A percentile compares a stretch with the other conserved stretches of the same genome.
Conservation (phyloP, 192 early-diverging fungal species). For the Coemansia sp. region DNA sequence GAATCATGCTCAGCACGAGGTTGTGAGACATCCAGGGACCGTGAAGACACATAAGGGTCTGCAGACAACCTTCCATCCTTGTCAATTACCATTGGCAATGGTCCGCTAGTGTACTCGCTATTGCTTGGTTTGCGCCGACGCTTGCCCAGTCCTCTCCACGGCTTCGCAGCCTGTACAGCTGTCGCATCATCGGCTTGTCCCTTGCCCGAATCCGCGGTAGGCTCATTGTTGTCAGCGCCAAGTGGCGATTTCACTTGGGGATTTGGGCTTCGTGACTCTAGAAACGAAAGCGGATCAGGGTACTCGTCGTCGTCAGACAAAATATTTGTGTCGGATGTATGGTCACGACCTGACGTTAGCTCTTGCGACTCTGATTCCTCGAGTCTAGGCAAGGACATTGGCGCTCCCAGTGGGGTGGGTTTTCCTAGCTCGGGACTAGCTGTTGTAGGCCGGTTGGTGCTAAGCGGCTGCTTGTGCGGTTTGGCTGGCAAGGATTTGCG, state of each 20-base stretch:
- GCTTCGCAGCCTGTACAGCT: background rate
- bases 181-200: background rate
- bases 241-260: conserved; percentile 7
- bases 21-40: background rate
- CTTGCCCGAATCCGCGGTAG: background rate
- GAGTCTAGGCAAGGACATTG: too few species aligned
- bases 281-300: conserved; percentile 10
- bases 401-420: background rate
- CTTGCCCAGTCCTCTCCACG: conserved; percentile 33
- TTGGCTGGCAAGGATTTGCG: too few species aligned
- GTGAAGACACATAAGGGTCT: background rate
- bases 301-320: conserved; percentile 10
- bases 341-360: background rate
- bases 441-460: background rate
- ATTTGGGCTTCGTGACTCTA: conserved; percentile 8
- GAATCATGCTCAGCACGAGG: background rate
- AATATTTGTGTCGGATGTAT: background rate
- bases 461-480: background rate
- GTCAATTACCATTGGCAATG: conserved; percentile 28
- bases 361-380: too few species aligned
- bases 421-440: conserved; percentile 32
- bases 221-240: background rate
- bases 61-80: conserved; percentile 6
- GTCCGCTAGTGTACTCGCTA: conserved; percentile 14
- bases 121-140: conserved; percentile 30